Conservation (phyloP, 2,329 filamentous ascomycete genomes). For the Cladosporium austrohemisphaericum region DNA sequence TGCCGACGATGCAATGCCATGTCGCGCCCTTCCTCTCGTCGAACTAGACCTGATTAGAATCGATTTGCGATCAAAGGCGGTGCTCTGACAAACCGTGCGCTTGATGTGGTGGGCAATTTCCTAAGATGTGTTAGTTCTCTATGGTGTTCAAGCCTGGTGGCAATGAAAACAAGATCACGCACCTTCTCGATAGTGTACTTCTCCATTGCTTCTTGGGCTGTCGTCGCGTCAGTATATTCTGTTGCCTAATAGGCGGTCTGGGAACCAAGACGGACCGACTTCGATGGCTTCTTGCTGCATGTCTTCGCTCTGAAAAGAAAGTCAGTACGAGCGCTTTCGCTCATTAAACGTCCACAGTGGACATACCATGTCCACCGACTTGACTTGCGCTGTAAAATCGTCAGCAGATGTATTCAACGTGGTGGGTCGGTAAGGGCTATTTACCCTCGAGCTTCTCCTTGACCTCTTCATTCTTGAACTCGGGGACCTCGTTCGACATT, state of each 20-base stretch:
- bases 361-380: slow-evolving; percentile 95
- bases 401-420: slow-evolving; percentile 16
- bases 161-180: slow-evolving; percentile 14
- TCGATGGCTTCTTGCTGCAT: slow-evolving; percentile 96
- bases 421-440: slow-evolving; percentile 20
- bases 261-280: slow-evolving; percentile 88
- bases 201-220: slow-evolving; percentile 68
- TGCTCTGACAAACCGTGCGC: slow-evolving; percentile 63
- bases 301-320: slow-evolving; percentile 71
- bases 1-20: slow-evolving; percentile 98
- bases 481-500: slow-evolving; percentile 13
- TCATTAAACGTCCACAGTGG: too few relatives aligned
- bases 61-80: neutral
- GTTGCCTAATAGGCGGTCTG: too few relatives aligned
- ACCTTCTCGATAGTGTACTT: slow-evolving; percentile 72
- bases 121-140: slow-evolving; percentile 43
- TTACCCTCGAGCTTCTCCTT: slow-evolving; percentile 74
- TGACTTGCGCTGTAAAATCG: slow-evolving; percentile 72
- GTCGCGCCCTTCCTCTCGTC: slow-evolving; percentile 95
- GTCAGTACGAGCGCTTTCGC: neutral
- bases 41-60: slow-evolving; percentile 60
- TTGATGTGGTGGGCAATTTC: slow-evolving; percentile 96
- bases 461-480: slow-evolving; percentile 15
- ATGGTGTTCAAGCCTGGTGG: neutral
- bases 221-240: slow-evolving; percentile 20